Evolutionary conservation across 352 stramenopile species (phyloP).

Genomic region (Phytophthora litchii): DNA sequence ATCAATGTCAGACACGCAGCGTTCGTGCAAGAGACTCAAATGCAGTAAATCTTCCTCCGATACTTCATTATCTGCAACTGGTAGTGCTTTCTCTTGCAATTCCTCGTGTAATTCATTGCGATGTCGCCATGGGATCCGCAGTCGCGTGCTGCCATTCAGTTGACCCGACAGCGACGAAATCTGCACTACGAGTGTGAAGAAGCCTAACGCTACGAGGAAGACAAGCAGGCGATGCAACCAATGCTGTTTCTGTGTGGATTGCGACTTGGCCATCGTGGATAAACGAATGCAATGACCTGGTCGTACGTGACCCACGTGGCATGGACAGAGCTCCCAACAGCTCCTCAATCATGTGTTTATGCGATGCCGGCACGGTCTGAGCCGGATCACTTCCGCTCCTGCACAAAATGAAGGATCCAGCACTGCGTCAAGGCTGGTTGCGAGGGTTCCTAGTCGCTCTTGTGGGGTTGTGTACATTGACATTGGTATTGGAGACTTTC

Average conservation of each 20-base stretch:
- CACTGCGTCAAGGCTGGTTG: constrained; percentile 9
- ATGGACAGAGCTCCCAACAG: constrained; percentile 7
- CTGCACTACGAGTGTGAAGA: constrained; percentile 25
- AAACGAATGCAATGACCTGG: neutral
- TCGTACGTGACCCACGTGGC: neutral
- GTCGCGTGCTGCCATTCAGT: constrained; percentile 7
- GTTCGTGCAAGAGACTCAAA: constrained; percentile 39
- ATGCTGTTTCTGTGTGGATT: constrained; percentile 7
- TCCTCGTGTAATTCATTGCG: constrained; percentile 5
- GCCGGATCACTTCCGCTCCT: constrained; percentile 1
- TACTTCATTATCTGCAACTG: constrained; percentile 9
- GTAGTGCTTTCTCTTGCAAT: constrained; percentile 1
- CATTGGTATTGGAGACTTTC: constrained; percentile 20
- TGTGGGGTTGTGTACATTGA: constrained; percentile 15
- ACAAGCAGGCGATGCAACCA: constrained; percentile 28
- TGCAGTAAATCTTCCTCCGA: constrained; percentile 40
- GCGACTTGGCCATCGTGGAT: constrained; percentile 7
- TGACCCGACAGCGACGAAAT: constrained; percentile 27
- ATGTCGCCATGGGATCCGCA: constrained; percentile 21
- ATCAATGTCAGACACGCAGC: constrained; percentile 40
- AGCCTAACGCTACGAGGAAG: constrained; percentile 16
- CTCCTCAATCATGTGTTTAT: constrained; percentile 9
- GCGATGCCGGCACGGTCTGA: constrained; percentile 1
- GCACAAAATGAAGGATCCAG: constrained; percentile 5
- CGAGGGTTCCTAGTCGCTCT: constrained; percentile 18